Conservation (phyloP, 1,139 yeast species). For the Geotrichum phurueaensis region DNA sequence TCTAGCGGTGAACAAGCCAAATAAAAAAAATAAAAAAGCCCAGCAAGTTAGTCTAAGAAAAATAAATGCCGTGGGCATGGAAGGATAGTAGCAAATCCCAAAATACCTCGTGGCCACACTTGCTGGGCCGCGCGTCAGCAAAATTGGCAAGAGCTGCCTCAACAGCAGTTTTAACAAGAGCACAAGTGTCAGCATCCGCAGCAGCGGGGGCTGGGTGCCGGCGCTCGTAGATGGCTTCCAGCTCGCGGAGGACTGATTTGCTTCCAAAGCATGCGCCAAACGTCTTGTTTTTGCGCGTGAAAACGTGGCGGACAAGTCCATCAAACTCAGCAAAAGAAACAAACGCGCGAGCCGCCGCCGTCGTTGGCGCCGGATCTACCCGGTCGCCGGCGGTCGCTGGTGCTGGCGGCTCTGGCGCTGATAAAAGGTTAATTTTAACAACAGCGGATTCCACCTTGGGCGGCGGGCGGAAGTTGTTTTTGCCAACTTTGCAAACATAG, state of each 20-base stretch:
- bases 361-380: neutral
- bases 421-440: constrained; percentile 61
- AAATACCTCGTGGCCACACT: neutral
- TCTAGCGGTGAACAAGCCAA: too few species aligned
- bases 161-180: neutral
- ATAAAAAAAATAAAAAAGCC: neutral
- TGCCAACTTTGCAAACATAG: constrained; percentile 96
- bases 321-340: constrained; percentile 96
- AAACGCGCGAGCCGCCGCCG: constrained; percentile 51
- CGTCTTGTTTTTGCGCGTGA: constrained; percentile 92
- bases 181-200: neutral
- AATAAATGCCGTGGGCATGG: neutral
- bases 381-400: neutral
- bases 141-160: neutral
- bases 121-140: neutral
- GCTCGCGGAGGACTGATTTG: constrained; percentile 65
- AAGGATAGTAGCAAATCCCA: neutral
- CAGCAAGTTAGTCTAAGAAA: neutral
- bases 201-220: neutral
- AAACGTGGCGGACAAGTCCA: constrained; percentile 82
- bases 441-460: constrained; percentile 97
- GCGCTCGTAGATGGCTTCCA: constrained; percentile 74
- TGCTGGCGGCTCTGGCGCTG: neutral
- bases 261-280: constrained; percentile 89
- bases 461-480: constrained; percentile 93